phyloP scores from a whole-genome alignment of 2,329 filamentous ascomycete species.

The Escovopsis sp. region DNA sequence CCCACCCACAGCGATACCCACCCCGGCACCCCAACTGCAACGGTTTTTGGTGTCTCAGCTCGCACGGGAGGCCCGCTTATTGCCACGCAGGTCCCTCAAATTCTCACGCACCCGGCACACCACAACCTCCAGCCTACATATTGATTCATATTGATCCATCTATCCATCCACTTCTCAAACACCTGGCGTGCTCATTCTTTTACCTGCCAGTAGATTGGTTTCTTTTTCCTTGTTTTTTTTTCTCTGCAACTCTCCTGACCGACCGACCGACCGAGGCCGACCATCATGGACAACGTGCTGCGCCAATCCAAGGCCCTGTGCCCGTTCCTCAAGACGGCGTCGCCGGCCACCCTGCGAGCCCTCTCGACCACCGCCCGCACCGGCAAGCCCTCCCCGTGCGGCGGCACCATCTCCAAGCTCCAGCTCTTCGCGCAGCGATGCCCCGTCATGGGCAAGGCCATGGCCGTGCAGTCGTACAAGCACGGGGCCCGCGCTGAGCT shows the following conservation, averaged over 20 bases:
- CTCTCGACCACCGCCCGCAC: conserved; percentile 61
- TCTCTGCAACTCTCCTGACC: neutral
- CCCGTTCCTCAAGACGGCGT: conserved; percentile 91
- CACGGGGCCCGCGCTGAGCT: conserved; percentile 33
- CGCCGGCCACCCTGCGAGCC: conserved; percentile 78
- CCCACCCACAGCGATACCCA: too few relatives aligned
- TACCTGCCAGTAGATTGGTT: too few relatives aligned
- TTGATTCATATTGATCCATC: too few relatives aligned
- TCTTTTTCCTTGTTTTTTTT: too few relatives aligned
- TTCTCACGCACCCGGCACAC: too few relatives aligned
- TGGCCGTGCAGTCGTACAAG: conserved; percentile 67
- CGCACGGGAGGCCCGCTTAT: too few relatives aligned
- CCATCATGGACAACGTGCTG: conserved; percentile 77
- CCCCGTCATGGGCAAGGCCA: conserved; percentile 96
- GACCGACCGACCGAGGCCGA: neutral
- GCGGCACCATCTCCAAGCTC: conserved; percentile 91
- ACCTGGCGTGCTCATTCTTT: too few relatives aligned
- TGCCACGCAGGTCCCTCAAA: too few relatives aligned
- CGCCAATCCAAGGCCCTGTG: conserved; percentile 95
- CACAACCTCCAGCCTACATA: too few relatives aligned
- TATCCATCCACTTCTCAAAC: too few relatives aligned
- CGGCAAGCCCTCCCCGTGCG: conserved; percentile 52
- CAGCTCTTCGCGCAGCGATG: conserved; percentile 89
- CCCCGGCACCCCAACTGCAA: too few relatives aligned
- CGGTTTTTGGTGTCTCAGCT: too few relatives aligned